Conservation (phyloP, 257 asterid species). For the Primulina huaijiensis region DNA sequence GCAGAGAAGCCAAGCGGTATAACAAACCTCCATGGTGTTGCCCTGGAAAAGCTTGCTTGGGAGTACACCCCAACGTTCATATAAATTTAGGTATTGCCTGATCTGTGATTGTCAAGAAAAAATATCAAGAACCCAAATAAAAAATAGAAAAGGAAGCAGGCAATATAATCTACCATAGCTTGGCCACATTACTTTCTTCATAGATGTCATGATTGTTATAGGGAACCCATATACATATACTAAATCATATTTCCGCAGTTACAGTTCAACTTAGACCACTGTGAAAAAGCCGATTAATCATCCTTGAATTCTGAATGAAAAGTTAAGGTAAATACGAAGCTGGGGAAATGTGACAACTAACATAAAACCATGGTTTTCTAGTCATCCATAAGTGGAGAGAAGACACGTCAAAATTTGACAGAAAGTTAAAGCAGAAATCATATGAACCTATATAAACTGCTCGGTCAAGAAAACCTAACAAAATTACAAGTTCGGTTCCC, state of each 20-base stretch:
- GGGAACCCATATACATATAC: background rate
- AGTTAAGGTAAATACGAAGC: background rate
- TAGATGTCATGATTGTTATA: background rate
- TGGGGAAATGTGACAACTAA: too few relatives aligned
- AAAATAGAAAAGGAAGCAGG: background rate
- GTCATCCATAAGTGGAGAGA: background rate
- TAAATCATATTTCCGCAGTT: slow-evolving; percentile 2
- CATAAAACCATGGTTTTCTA: background rate
- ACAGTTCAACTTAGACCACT: background rate
- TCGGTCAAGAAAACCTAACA: background rate
- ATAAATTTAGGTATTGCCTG: slow-evolving; percentile 64
- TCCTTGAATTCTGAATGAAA: slow-evolving; percentile 10
- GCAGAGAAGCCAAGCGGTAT: slow-evolving; percentile 17
- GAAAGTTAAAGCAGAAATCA: background rate
- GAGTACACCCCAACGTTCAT: slow-evolving; percentile 59
- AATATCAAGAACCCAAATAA: slow-evolving; percentile 7
- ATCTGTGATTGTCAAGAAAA: slow-evolving; percentile 44
- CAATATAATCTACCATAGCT: background rate
- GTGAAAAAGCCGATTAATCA: background rate
- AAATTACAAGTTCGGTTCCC: background rate
- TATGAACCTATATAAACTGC: background rate
- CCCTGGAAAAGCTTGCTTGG: slow-evolving; percentile 84
- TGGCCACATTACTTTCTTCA: background rate
- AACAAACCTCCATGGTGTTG: slow-evolving; percentile 66
- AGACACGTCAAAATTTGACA: background rate